Conservation (phyloP, 352 stramenopile species). For the Aphanomyces invadans region DNA sequence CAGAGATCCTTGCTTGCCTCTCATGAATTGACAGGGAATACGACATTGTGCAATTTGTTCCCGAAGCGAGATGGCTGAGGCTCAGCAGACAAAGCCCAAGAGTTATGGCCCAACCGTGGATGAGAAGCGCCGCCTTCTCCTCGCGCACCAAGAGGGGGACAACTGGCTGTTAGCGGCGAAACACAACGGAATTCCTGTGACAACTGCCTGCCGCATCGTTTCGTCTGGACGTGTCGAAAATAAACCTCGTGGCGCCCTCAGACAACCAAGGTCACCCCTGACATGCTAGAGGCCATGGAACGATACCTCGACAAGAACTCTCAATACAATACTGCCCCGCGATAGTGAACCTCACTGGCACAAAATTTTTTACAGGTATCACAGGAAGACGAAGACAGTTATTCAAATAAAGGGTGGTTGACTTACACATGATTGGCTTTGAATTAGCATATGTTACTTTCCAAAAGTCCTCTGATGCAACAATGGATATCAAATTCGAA, state of each 20-base stretch:
- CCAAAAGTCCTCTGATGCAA: too few relatives aligned
- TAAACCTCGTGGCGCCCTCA: background rate
- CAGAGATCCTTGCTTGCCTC: background rate
- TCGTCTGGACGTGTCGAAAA: background rate
- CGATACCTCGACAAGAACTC: conserved; percentile 11
- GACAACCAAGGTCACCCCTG: background rate
- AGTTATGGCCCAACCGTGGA: background rate
- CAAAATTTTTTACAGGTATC: too few relatives aligned
- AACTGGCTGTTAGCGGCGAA: background rate
- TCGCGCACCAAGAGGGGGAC: background rate
- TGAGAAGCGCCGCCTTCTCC: background rate
- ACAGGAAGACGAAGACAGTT: too few relatives aligned
- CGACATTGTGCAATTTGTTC: too few relatives aligned
- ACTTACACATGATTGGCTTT: background rate
- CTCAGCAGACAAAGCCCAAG: too few relatives aligned
- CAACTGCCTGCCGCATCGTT: background rate
- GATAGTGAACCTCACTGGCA: background rate
- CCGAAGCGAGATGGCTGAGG: too few relatives aligned
- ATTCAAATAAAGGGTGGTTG: too few relatives aligned
- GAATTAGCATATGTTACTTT: background rate
- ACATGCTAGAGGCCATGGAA: background rate
- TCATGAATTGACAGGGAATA: background rate
- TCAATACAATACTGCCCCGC: background rate
- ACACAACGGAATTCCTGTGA: background rate
- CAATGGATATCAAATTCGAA: too few relatives aligned